Percentiles rank a stretch among this genome's conserved stretches.
These are phyloP conservation scores for Pythium apleroticum DNA, from an alignment of 352 stramenopile species.

Conservation along the genomic window DNA sequence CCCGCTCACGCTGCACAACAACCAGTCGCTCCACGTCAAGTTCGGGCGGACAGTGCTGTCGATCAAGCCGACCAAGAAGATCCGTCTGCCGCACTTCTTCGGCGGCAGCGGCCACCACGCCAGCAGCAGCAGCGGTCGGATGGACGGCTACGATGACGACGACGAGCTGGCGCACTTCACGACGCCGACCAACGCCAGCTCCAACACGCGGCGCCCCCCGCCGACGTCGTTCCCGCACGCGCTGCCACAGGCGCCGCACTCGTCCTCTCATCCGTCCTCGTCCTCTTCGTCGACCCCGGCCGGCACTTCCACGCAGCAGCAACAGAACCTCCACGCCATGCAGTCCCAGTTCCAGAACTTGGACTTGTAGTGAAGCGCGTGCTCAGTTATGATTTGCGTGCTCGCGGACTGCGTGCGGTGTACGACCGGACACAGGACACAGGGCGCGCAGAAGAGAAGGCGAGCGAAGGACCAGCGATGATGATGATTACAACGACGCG, in stretches of 20 bases:
- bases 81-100: constrained; percentile 84
- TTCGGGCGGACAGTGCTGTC: constrained; percentile 84
- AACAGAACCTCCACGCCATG: constrained; percentile 33
- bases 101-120: constrained; percentile 44
- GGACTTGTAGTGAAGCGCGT: constrained; percentile 60
- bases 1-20: constrained; percentile 90
- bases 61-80: constrained; percentile 90
- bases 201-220: constrained; percentile 47
- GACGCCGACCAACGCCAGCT: constrained; percentile 57
- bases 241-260: constrained; percentile 28
- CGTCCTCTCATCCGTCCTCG: constrained; percentile 7
- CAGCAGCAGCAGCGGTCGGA: constrained; percentile 40
- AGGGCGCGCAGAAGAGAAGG: background rate
- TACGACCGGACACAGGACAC: background rate
- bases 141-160: constrained; percentile 70
- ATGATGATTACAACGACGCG: background rate
- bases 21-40: constrained; percentile 86
- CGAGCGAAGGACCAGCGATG: background rate
- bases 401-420: background rate
- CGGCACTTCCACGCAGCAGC: constrained; percentile 39
- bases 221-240: constrained; percentile 39
- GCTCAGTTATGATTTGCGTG: constrained; percentile 10
- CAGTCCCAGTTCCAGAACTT: constrained; percentile 63
- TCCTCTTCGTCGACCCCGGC: constrained; percentile 26
- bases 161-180: constrained; percentile 50